Evolutionary conservation across 2,329 filamentous ascomycete genomes (phyloP), one percentile per base, ranked within the genome.

Genomic region (Fusarium sp.): DNA sequence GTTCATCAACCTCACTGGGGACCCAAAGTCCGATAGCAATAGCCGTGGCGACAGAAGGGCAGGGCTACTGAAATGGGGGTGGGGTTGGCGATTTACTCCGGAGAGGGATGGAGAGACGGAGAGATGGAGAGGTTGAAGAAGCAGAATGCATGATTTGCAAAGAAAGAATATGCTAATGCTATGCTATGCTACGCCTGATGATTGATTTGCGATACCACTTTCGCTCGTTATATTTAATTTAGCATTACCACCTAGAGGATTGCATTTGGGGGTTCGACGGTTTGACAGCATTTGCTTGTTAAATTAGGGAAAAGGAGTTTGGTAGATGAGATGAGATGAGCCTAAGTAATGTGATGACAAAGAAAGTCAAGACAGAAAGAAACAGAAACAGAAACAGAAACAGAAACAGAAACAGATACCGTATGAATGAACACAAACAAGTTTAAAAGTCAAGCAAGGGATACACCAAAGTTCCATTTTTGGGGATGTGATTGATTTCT

Each of bases 151-250:
- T 71, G 62, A 63, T 66, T 56, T 30, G 53, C 51, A 47, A 38
- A 58, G 63, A 51, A 42, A 47, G 50, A 59, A 29, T 60, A 70
- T 59, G 70, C 57, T 53, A 24, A 61, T 43, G 59, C 16, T 30
- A 30, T 30, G 32, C 40, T 60, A 70, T 57, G 70, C 55, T 45
- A 61, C 42, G 59, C 14, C 55, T 74, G 62, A 75, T 69, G 73
- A 75, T 59, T 71, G 63, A 46, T 66, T 66, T 70, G 52, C 66
- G 64, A 75, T 74, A 73, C 70, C 69, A 75, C 61, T 49, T 70
- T 73, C 69, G 67, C 62, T 75, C 58, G 68, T 68, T 54, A 38
- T 57, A 61, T 74, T 58, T 74, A 46, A 55, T 59, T 49, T 24
- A 52, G 45, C 52, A 42, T 34, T 32, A 60, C 29, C 18, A 38